Evolutionary conservation across 768 basidiomycete genomes (phyloP).

Genomic region (Megacollybia marginata): DNA sequence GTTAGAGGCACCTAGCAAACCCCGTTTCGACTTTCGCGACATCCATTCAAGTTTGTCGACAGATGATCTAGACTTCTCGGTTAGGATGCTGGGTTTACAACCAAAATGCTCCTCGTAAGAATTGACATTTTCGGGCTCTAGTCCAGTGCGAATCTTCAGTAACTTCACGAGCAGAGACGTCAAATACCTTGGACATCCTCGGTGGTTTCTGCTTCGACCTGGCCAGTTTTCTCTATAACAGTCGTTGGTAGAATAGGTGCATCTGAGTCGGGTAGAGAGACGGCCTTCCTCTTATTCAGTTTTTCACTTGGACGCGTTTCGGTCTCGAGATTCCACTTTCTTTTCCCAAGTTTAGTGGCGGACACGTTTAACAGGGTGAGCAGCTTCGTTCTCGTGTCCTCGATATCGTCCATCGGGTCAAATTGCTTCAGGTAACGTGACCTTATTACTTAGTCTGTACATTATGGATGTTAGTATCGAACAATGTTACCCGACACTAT

Average conservation of each 20-base stretch:
- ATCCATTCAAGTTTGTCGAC: constrained; percentile 57
- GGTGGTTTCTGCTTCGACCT: constrained; percentile 15
- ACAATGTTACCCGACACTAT: too few species aligned
- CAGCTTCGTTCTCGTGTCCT: constrained; percentile 66
- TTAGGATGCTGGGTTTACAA: constrained; percentile 40
- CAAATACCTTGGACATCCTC: constrained; percentile 22
- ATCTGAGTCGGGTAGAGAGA: constrained; percentile 17
- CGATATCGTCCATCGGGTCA: constrained; percentile 31
- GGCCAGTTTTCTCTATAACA: constrained; percentile 1
- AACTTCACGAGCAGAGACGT: neutral
- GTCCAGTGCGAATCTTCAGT: neutral
- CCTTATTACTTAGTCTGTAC: too few species aligned
- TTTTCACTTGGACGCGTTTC: constrained; percentile 45
- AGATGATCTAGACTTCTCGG: constrained; percentile 38
- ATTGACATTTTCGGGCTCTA: constrained; percentile 16
- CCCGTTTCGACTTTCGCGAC: constrained; percentile 35
- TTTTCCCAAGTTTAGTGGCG: constrained; percentile 62
- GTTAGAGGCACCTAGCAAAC: constrained; percentile 53
- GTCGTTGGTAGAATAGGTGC: neutral
- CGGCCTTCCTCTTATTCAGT: constrained; percentile 58
- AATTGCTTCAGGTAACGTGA: too few species aligned
- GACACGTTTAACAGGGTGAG: constrained; percentile 88
- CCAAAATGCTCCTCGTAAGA: constrained; percentile 77
- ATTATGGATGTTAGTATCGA: too few species aligned
- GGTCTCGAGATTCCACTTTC: constrained; percentile 35